Percentiles rank a stretch among this genome's conserved stretches.
phyloP scores from a whole-genome alignment of 2,329 filamentous ascomycete genomes.

The Fusarium sp. region DNA sequence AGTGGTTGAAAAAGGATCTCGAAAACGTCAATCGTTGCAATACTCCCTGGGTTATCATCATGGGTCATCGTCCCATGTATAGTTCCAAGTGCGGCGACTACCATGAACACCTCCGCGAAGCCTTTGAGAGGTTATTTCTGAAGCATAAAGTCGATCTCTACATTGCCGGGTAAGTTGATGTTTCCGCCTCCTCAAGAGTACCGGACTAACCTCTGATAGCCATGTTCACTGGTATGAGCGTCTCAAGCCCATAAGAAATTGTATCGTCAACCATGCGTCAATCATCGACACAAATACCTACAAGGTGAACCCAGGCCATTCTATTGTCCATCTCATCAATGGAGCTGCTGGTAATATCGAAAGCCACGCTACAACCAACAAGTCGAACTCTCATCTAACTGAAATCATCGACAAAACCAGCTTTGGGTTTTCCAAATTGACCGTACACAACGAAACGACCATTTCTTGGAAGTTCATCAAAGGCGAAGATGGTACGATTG shows the following conservation, averaged over 20 bases:
- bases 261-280: not conserved
- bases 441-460: not conserved
- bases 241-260: not conserved
- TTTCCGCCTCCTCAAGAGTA: fast-evolving
- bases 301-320: not conserved
- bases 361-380: not conserved
- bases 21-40: not conserved
- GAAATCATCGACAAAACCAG: not conserved
- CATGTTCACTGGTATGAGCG: conserved; percentile 15
- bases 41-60: conserved; percentile 1
- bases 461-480: not conserved
- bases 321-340: not conserved
- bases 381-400: fast-evolving
- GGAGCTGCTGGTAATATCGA: conserved; percentile 5
- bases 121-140: not conserved
- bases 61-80: conserved; percentile 7
- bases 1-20: not conserved
- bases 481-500: not conserved
- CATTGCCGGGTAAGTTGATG: not conserved
- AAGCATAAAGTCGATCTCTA: not conserved
- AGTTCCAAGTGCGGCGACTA: not conserved
- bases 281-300: too few species aligned
- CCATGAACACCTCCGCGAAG: not conserved
- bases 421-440: conserved; percentile 11
- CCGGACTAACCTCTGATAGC: not conserved